Conservation (phyloP, 371 early-diverging fungal species). For the Rhizopus arrhizus region DNA sequence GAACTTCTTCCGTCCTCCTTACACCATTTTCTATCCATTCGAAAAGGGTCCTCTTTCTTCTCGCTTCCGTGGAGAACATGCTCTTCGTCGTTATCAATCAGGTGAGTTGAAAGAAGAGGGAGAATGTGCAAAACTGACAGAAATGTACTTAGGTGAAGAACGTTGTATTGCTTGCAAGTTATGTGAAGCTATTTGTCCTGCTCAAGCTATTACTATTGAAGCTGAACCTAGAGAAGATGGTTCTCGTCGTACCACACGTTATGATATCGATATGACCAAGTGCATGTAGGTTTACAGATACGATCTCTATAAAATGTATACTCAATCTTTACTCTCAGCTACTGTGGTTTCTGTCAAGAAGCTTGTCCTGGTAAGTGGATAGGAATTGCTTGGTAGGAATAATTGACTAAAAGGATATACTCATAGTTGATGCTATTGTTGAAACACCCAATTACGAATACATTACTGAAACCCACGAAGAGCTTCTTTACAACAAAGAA, state of each 20-base stretch:
- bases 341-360: slow-evolving; percentile 97
- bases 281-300: slow-evolving; percentile 64
- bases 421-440: slow-evolving; percentile 93
- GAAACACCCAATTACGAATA: slow-evolving; percentile 97
- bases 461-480: slow-evolving; percentile 96
- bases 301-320: slow-evolving; percentile 59
- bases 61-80: slow-evolving; percentile 97
- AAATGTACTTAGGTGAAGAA: slow-evolving; percentile 78
- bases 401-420: background rate
- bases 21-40: slow-evolving; percentile 94
- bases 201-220: slow-evolving; percentile 99
- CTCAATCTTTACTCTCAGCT: slow-evolving; percentile 48
- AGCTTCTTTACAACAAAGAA: slow-evolving; percentile 96
- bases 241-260: slow-evolving; percentile 93
- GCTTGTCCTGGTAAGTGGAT: slow-evolving; percentile 53
- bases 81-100: slow-evolving; percentile 94
- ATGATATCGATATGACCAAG: slow-evolving; percentile 99
- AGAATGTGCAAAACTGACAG: background rate
- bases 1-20: slow-evolving; percentile 94
- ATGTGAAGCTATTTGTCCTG: slow-evolving; percentile 98
- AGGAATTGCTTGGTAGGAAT: background rate
- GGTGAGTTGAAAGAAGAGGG: slow-evolving; percentile 48
- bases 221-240: slow-evolving; percentile 97
- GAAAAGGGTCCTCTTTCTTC: slow-evolving; percentile 95
- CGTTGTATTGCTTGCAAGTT: slow-evolving; percentile 98